Conservation (phyloP, 768 basidiomycete species). For the Suillus variegatus region DNA sequence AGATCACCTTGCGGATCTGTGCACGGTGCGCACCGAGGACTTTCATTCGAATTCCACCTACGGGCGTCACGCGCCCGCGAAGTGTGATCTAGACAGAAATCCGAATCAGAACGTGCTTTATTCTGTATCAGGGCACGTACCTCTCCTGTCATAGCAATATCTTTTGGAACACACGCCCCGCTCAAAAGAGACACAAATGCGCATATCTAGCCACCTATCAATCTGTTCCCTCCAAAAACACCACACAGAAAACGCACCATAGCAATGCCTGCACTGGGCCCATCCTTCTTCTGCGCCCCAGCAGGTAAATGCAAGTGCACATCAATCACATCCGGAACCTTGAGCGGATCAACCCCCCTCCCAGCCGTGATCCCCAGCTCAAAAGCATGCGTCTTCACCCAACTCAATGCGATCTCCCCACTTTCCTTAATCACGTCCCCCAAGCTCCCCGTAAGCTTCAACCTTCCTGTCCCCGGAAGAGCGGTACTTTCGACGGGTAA, state of each 20-base stretch:
- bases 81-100: slow-evolving; percentile 62
- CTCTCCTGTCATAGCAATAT: slow-evolving; percentile 91
- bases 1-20: slow-evolving; percentile 77
- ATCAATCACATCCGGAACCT: slow-evolving; percentile 71
- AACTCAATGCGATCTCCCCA: slow-evolving; percentile 86
- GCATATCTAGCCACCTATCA: slow-evolving; percentile 52
- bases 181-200: slow-evolving; percentile 87
- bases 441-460: slow-evolving; percentile 81
- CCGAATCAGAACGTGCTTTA: background rate
- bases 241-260: slow-evolving; percentile 52
- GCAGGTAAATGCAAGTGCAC: slow-evolving; percentile 88
- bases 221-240: background rate
- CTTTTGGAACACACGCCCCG: slow-evolving; percentile 68
- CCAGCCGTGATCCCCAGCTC: slow-evolving; percentile 74
- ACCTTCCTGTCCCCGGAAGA: slow-evolving; percentile 70
- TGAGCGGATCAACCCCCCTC: slow-evolving; percentile 72
- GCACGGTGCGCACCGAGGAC: slow-evolving; percentile 89
- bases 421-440: slow-evolving; percentile 94
- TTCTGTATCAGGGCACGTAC: slow-evolving; percentile 33
- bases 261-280: slow-evolving; percentile 87
- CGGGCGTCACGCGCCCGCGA: slow-evolving; percentile 77
- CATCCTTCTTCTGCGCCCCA: slow-evolving; percentile 93
- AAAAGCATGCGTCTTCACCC: slow-evolving; percentile 88
- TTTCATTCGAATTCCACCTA: slow-evolving; percentile 93
- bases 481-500: slow-evolving; percentile 82